Conservation (phyloP, 306 rosid genomes). For the Phaseolus lunatus region DNA sequence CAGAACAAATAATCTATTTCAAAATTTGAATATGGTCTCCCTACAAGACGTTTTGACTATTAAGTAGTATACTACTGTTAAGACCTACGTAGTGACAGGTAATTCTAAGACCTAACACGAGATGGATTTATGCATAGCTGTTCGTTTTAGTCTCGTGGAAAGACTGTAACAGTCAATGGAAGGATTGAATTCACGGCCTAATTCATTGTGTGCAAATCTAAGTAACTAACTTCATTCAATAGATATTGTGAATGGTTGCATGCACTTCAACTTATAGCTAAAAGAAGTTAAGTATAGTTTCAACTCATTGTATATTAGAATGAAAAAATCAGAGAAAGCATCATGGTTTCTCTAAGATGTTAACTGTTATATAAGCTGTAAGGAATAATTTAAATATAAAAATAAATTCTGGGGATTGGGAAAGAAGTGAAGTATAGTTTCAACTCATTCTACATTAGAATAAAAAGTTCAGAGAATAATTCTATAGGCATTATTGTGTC, state of each 20-base stretch:
- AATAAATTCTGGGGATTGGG: not conserved
- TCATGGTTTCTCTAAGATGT: not conserved
- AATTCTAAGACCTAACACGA: not conserved
- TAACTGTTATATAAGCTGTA: not conserved
- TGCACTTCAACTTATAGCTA: not conserved
- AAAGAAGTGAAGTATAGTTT: not conserved
- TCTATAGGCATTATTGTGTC: too few relatives aligned
- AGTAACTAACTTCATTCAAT: not conserved
- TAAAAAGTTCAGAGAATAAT: too few relatives aligned
- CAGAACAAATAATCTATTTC: not conserved
- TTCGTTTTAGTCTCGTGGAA: not conserved
- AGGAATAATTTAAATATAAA: not conserved
- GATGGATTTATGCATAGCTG: not conserved
- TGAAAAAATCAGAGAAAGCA: not conserved
- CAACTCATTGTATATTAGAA: not conserved
- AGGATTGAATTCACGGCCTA: not conserved
- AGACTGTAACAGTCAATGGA: constrained; percentile 2
- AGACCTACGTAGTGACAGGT: not conserved
- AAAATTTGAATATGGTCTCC: constrained; percentile 8
- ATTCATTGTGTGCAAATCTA: constrained; percentile 5
- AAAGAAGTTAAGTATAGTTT: constrained; percentile 9
- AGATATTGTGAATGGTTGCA: not conserved
- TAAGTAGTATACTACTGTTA: not conserved
- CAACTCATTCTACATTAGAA: too few relatives aligned
- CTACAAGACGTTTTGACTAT: constrained; percentile 3